These are phyloP conservation scores for Rubus parviflorus DNA, from an alignment of 306 rosid species.

Conservation along the genomic window DNA sequence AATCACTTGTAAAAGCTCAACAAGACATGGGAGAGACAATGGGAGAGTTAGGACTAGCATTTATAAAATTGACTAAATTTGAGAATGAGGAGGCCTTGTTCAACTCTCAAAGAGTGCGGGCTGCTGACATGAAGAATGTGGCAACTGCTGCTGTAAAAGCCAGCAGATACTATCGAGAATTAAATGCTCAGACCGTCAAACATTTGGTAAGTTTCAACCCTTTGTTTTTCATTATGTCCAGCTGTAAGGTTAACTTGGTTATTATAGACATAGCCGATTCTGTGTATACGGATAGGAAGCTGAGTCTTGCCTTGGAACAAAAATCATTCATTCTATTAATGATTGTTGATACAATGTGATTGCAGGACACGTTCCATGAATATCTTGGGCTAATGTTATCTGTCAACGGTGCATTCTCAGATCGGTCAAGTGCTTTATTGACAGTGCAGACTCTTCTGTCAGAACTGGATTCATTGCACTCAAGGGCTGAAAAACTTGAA, in stretches of 20 bases:
- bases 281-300: background rate
- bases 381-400: slow-evolving; percentile 94
- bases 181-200: slow-evolving; percentile 89
- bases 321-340: background rate
- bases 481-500: slow-evolving; percentile 88
- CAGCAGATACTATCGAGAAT: slow-evolving; percentile 86
- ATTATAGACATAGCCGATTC: background rate
- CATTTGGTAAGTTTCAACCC: slow-evolving; percentile 60
- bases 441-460: slow-evolving; percentile 91
- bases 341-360: slow-evolving; percentile 10
- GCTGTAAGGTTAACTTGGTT: slow-evolving; percentile 10
- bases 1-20: slow-evolving; percentile 90
- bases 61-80: slow-evolving; percentile 78
- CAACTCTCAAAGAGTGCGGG: slow-evolving; percentile 69
- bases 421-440: slow-evolving; percentile 80
- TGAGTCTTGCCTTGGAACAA: background rate
- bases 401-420: slow-evolving; percentile 82
- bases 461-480: slow-evolving; percentile 68
- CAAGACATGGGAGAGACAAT: slow-evolving; percentile 93
- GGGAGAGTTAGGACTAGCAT: slow-evolving; percentile 89
- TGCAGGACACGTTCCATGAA: slow-evolving; percentile 93
- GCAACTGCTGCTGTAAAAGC: slow-evolving; percentile 96
- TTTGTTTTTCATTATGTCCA: slow-evolving; percentile 5
- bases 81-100: slow-evolving; percentile 78
- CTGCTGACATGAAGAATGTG: slow-evolving; percentile 72